Base-by-base conservation (phyloP, 140 eudicot species). In the Senecio squalidus region DNA sequence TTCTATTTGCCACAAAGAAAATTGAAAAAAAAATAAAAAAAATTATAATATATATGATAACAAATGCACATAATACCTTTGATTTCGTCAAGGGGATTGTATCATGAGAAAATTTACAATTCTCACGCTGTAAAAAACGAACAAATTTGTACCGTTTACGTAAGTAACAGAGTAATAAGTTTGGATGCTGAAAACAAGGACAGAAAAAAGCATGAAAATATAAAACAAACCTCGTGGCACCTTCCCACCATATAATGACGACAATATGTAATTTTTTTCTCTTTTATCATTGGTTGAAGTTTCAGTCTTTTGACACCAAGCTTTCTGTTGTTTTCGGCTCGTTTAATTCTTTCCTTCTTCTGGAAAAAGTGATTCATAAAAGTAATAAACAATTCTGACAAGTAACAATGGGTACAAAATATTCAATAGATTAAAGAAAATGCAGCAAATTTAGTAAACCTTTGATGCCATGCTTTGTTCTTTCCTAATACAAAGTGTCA, bases 61-160 rank as follows among this genome's bases (percentile, higher is more conserved):
- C 25, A 7, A 39, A 47, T 36, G 48, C 62, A 72, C n/a, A n/a
- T n/a, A n/a, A 36, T 62, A 91, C 96, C 95, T 73, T 70, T 30
- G 96, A 92, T 75, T 92, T 92, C 60, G 96, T 93, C 77, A 79
- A 64, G 57, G 99, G 99, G 64, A 60, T 47, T 5, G 86, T 68
- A 74, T 93, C 99, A 78, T 88, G 96, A 5, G 99, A 93, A 60
- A 77, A 93, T 58, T 84, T 88, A 73, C 99, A 93, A 55, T 75
- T 78, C 61, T 75, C 94, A n/a, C 99, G 96, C 96, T 92, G 82
- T 47, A 26, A 75, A 40, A 66, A 55, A 62, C 38, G 44, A 43
- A 54, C 0, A 48, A 13, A 50, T 30, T 30, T 50, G 55, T 17
- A n/a, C 0, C 28, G 24, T 14, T 60, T 27, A 43, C 13, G 15